Base-by-base conservation (phyloP, 495 filamentous ascomycete genomes). In the Daldinia vernicosa region DNA sequence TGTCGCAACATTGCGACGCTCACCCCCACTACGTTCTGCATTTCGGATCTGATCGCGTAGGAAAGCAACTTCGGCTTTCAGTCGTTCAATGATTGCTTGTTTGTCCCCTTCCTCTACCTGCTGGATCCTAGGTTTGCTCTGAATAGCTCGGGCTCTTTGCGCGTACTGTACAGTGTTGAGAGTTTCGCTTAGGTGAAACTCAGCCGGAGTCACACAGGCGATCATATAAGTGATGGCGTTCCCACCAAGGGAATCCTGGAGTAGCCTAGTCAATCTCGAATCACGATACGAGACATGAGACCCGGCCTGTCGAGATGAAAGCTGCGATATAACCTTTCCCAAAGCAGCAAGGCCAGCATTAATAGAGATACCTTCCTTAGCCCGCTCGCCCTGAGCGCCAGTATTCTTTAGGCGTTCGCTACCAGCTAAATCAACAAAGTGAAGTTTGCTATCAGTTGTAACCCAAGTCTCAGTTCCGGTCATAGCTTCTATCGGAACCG, bases 161-260 rank as follows among this genome's bases (percentile, higher is more conserved):
- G 95, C 95, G 80, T 99, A 99, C 78, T 97, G 90, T 24, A 99
- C 91, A 0, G 95, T 99, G 78, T 99, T 99, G 43, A 99, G 83
- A 0, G 95, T 98, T 80, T 99, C 95, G 81, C 94, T 98, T 17
- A 98, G 84, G 79, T 99, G 95, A 77, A 98, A 99, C 75, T 97
- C 95, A 14, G 94, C 94, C 6, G 94, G 95, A 6, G 93, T 98
- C 26, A 99, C 94, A 81, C 95, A 99, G 30, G 95, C 95, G 82
- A 99, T 94, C 95, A 99, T 98, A 80, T 98, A 99, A 1, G 95
- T 99, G 74, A 97, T 96, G 0, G 95, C 96, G 75, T 96, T 98
- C 4, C 96, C 96, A 52, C 95, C 95, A n/a, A 99, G 84, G 1
- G 95, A 99, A 78, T 99, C 95, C 83, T 98, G 96, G 15, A 99